These are phyloP conservation scores for Lactifluus pinguis DNA, from an alignment of 768 basidiomycete species.

Conservation along the genomic window DNA sequence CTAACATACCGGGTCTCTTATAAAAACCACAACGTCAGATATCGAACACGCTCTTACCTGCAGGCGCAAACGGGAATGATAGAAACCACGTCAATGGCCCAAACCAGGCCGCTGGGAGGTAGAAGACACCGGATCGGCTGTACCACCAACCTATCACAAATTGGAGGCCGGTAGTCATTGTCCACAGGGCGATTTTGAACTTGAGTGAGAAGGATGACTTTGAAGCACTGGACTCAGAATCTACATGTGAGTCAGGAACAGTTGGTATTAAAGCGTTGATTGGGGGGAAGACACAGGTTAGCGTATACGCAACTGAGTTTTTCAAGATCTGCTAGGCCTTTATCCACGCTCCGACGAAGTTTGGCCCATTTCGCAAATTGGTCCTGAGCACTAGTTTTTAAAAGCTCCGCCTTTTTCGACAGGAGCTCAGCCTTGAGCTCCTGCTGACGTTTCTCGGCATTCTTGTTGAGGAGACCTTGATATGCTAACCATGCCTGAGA, in stretches of 20 bases:
- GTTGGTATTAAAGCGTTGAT: background rate
- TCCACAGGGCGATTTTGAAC: slow-evolving; percentile 71
- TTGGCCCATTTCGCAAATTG: slow-evolving; percentile 99
- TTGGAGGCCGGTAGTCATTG: slow-evolving; percentile 80
- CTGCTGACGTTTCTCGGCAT: slow-evolving; percentile 48
- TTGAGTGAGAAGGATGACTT: slow-evolving; percentile 66
- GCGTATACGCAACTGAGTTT: slow-evolving; percentile 65
- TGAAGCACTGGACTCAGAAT: slow-evolving; percentile 67
- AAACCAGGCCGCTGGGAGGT: slow-evolving; percentile 84
- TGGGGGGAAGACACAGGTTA: background rate
- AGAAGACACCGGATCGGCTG: slow-evolving; percentile 85
- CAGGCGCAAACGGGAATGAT: slow-evolving; percentile 84
- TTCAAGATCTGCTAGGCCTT: slow-evolving; percentile 84
- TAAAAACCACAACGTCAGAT: background rate
- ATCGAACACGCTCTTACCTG: slow-evolving; percentile 39
- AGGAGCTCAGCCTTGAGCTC: slow-evolving; percentile 76
- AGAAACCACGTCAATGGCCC: slow-evolving; percentile 85
- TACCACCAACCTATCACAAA: slow-evolving; percentile 88
- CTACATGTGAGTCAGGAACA: slow-evolving; percentile 31
- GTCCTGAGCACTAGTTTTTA: slow-evolving; percentile 89
- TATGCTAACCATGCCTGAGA: slow-evolving; percentile 68
- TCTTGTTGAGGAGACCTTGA: slow-evolving; percentile 52
- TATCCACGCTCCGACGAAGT: slow-evolving; percentile 82
- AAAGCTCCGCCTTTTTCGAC: slow-evolving; percentile 70
- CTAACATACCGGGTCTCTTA: slow-evolving; percentile 31